Evolutionary conservation across 2,329 filamentous ascomycete genomes (phyloP), one percentile per base, ranked within the genome.

Genomic region (Diaporthe sp.): DNA sequence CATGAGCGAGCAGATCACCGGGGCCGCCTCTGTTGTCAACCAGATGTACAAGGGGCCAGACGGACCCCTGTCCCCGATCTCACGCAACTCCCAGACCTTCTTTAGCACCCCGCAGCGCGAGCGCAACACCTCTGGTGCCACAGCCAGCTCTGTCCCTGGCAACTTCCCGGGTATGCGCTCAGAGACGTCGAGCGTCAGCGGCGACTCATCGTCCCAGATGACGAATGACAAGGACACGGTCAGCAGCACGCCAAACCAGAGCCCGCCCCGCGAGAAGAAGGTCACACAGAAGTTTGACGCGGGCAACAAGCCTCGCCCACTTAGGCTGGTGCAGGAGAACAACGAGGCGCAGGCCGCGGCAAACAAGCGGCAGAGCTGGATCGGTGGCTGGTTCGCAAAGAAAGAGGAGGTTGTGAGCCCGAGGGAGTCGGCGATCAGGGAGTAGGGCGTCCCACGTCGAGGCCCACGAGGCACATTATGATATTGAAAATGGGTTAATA

Each of bases 21-120:
- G 86, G 59, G 92, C 92, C 25, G 94, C 94, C 10, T 91, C 89
- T 76, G 90, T 98, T 42, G 93, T 98, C 67, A 95, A 94, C 80
- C 95, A 96, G 83, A 98, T 98, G 94, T 97, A 97, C 86, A 93
- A 93, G 81, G 93, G 93, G 19, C 90, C 92, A 13, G 90, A 93
- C 31, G 89, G 91, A 5, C 89, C 92, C 12, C 87, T 90, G 58
- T 93, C 92, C 31, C 88, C 91, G 59, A 86, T 89, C 4, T 85
- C 92, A 79, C 85, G 92, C 77, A 86, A 90, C 82, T 90, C 90
- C 77, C 88, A 91, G 80, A 91, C 91, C 44, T 94, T 94, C 85
- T 94, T 94, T 84, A 90, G 89, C 81, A 72, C 59, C 37, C 73
- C 74, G 28, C 73, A 75, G 73, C 75, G 75, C 28, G 75, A 77